Evolutionary conservation across 2,329 filamentous ascomycete species (phyloP), one percentile per base, ranked within the genome.

Genomic region (Mycosphaerella arachidis): DNA sequence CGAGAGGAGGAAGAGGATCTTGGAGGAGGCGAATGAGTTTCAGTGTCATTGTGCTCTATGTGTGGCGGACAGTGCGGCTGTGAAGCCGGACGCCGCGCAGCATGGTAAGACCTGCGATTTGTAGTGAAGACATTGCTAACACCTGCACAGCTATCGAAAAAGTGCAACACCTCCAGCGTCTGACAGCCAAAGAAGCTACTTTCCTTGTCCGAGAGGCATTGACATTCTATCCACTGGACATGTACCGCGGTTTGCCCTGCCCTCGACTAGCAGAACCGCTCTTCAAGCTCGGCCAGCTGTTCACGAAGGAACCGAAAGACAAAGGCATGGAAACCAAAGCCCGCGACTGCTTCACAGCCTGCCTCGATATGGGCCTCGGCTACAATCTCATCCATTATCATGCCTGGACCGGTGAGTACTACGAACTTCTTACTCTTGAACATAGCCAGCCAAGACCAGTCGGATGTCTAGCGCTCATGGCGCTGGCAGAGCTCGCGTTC

Each of bases 11-110:
- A 35, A 56, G 27, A 52, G 24, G 20, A 56, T 37, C 0, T 24
- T 63, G 1, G 45, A 46, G 40, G n/a, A 29, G 9, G 24, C 53
- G 13, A 60, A 63, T 30, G 55, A 43, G 48, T 63, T 60, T 43
- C 46, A 53, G n/a, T 60, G 61, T 37, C 16, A 18, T 6, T 55
- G 52, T 33, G 40, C 45, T 2, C 52, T 59, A 8, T 52, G 52
- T 35, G 27, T 12, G 12, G 45, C 52, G 9, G 57, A 59, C n/a
- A 24, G n/a, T 13, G 13, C 45, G 4, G 51, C 45, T 35, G 20
- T 13, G 4, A 16, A 33, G 12, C 27, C 48, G 2, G n/a, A 50
- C 8, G 48, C 30, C 12, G 37, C 29, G 12, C 31, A 50, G 18
- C 43, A 58, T 24, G 40, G 40, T 43, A n/a, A 6, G n/a, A 43